Evolutionary conservation across 225 moss, liverwort and hornwort species (phyloP).

Genomic region (Takakia lepidozioides): DNA sequence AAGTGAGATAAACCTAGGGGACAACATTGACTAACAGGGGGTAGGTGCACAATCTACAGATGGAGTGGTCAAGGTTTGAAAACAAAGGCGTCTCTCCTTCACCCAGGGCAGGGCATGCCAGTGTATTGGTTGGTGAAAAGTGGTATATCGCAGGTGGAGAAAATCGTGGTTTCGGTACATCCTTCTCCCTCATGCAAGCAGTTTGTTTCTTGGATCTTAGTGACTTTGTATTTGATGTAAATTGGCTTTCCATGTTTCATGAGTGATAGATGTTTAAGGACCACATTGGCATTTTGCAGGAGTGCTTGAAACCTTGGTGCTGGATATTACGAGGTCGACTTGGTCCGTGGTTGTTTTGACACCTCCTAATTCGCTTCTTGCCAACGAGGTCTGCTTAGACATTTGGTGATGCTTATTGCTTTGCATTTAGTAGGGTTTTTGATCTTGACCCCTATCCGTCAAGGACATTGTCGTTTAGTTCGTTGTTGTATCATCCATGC

Average conservation of each 20-base stretch:
- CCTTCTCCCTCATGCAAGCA: slow-evolving; percentile 7
- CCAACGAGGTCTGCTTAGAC: slow-evolving; percentile 51
- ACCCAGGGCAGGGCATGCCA: slow-evolving; percentile 85
- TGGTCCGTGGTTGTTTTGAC: slow-evolving; percentile 63
- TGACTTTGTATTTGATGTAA: too few species aligned
- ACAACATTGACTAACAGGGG: slow-evolving; percentile 7
- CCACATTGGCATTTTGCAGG: slow-evolving; percentile 23
- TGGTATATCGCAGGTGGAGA: slow-evolving; percentile 97
- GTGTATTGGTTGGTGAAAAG: slow-evolving; percentile 69
- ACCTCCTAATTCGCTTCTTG: slow-evolving; percentile 37
- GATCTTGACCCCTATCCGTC: too few species aligned
- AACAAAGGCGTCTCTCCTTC: slow-evolving; percentile 62
- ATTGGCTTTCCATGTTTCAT: background rate
- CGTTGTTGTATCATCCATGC: too few species aligned
- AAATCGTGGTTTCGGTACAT: slow-evolving; percentile 56
- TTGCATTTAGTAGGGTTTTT: too few species aligned
- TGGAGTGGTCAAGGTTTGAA: slow-evolving; percentile 94
- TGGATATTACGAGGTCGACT: slow-evolving; percentile 63
- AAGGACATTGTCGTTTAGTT: too few species aligned
- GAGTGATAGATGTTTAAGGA: background rate
- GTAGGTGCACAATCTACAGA: slow-evolving; percentile 29
- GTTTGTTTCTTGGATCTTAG: too few species aligned
- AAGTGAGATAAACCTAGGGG: too few species aligned
- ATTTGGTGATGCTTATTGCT: too few species aligned
- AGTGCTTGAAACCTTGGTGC: slow-evolving; percentile 44